These are phyloP conservation scores for Mallotus nudiflorus DNA, from an alignment of 345 rosid species.

Conservation along the genomic window DNA sequence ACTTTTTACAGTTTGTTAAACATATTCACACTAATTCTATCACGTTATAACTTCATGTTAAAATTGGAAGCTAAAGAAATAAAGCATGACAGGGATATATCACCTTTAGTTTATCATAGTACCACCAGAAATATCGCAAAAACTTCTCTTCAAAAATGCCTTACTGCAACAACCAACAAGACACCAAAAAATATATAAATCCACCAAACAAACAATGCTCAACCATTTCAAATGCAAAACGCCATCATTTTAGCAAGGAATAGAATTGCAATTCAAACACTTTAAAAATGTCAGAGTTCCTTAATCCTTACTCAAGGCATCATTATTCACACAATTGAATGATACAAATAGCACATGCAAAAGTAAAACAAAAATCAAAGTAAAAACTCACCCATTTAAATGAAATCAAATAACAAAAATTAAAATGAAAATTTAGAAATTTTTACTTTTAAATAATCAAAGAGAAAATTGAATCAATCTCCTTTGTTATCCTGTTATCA, in stretches of 20 bases:
- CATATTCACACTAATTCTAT: too few species aligned
- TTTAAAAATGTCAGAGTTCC: too few species aligned
- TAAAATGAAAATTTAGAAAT: too few species aligned
- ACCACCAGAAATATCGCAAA: slow-evolving; percentile 95
- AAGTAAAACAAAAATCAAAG: neutral
- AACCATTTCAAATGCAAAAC: slow-evolving; percentile 7
- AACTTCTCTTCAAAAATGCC: slow-evolving; percentile 80
- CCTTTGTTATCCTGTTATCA: too few species aligned
- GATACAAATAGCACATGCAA: neutral
- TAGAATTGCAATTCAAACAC: neutral
- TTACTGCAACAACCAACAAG: slow-evolving; percentile 51
- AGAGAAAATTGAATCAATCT: too few species aligned
- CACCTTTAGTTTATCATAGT: slow-evolving; percentile 87
- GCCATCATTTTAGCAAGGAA: neutral
- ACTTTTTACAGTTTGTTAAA: too few species aligned
- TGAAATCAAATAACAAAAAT: too few species aligned
- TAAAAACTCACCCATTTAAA: slow-evolving; percentile 63
- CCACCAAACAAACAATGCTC: neutral
- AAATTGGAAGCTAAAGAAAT: neutral
- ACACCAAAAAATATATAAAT: slow-evolving; percentile 3
- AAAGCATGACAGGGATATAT: too few species aligned
- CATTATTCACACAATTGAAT: neutral
- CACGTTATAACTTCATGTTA: neutral
- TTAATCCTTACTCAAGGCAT: neutral
- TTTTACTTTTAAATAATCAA: too few species aligned